Conservation (phyloP, 169 alveolate genomes). For the Cryptosporidium muris region DNA sequence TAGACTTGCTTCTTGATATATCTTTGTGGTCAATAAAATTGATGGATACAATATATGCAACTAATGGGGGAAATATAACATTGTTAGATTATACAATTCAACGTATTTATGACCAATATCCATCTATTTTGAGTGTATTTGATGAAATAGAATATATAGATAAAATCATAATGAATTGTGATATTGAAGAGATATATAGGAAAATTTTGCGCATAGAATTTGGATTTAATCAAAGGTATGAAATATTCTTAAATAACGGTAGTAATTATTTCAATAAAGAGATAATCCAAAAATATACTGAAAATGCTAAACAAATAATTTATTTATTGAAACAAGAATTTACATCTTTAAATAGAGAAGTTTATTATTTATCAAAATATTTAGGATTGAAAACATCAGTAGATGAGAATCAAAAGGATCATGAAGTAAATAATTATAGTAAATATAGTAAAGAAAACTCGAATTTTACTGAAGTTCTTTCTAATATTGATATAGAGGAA, state of each 20-base stretch:
- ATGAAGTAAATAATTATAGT: conserved; percentile 17
- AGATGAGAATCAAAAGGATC: not conserved
- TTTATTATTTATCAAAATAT: conserved; percentile 31
- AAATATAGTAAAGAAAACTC: conserved; percentile 6
- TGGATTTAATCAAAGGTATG: conserved; percentile 8
- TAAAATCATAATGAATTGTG: conserved; percentile 1
- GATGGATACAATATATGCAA: conserved; percentile 54
- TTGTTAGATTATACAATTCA: conserved; percentile 56
- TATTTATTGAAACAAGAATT: conserved; percentile 40
- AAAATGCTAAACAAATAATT: conserved; percentile 3
- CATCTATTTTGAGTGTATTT: conserved; percentile 45
- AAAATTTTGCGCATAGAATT: conserved; percentile 36
- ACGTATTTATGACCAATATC: conserved; percentile 45
- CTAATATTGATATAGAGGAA: conserved; percentile 21
- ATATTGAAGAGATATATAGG: conserved; percentile 46
- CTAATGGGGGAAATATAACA: conserved; percentile 44
- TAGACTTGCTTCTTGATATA: conserved; percentile 4
- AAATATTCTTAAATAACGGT: not conserved
- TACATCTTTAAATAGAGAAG: conserved; percentile 16
- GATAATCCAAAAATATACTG: not conserved
- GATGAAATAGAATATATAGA: conserved; percentile 49
- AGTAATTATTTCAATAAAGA: not conserved
- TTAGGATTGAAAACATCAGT: conserved; percentile 19
- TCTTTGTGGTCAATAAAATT: conserved; percentile 59
- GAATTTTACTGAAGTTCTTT: not conserved